Base-by-base conservation (phyloP, 306 rosid species). In the Benincasa hispida region DNA sequence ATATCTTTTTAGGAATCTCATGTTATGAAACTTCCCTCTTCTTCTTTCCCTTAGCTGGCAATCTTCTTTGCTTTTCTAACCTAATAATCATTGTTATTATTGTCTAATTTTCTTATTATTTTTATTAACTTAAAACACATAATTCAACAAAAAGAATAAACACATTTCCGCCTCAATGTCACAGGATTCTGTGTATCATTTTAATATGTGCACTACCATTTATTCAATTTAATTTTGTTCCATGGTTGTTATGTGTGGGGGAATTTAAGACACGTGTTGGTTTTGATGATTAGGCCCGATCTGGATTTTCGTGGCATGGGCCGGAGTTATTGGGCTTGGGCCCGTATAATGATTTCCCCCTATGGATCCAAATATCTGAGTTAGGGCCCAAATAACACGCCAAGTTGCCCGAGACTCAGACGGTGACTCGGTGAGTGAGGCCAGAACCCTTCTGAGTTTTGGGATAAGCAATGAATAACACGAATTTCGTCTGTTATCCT, bases 401-500 rank as follows among this genome's bases (percentile, higher is more conserved):
- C 11, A 22, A 39, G 8, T 69, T 24, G 51, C 22, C 54, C 74
- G 18, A 8, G 25, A 63, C 15, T 35, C 32, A n/a, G 73, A 65
- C 45, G 69, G 39, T 7, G 39, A 61, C 32, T 48, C 54, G 51
- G 55, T 50, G 21, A 50, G 55, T 6, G 63, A 58, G 27, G 53
- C 47, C 22, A 32, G 72, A 35, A 12, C 30, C n/a, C 55, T 45
- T 22, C 75, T 69, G 21, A 22, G 19, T 14, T 45, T 13, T 25
- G 75, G 75, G 75, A 69, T 69, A 69, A 69, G 75, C 75, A 69
- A 41, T 37, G 56, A 24, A 42, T 69, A 69, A 25, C 79, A 65
- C 85, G 83, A 80, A 59, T 65, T 76, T 73, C 30, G 68, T 83
- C 79, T 75, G 67, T 58, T 77, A 72, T 82, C 41, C 84, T 45